These are phyloP conservation scores for Aureobasidium sp. DNA, from an alignment of 2,329 filamentous ascomycete genomes.

Conservation along the genomic window DNA sequence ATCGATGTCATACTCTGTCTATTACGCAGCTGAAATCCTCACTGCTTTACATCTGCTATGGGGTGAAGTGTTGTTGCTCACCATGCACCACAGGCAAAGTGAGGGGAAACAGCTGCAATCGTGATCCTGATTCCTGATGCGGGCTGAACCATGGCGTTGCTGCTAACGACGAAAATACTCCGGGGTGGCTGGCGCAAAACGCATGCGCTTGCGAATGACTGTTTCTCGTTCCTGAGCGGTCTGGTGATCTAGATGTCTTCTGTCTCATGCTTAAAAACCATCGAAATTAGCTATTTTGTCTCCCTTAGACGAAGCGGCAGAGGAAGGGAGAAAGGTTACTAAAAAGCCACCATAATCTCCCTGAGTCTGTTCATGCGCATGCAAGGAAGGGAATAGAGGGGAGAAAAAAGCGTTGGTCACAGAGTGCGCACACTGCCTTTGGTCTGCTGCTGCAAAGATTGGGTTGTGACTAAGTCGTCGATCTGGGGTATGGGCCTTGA, in stretches of 20 bases:
- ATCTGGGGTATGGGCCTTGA: constrained; percentile 4
- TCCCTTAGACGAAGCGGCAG: background rate
- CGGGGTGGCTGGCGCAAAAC: background rate
- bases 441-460: background rate
- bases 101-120: background rate
- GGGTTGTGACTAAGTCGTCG: background rate
- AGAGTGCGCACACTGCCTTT: background rate
- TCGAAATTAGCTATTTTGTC: too few relatives aligned
- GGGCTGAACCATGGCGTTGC: background rate
- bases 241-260: background rate
- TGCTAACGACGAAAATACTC: background rate
- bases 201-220: background rate
- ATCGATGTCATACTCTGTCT: background rate
- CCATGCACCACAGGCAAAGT: background rate
- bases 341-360: constrained; percentile 5
- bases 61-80: background rate
- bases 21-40: background rate
- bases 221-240: background rate
- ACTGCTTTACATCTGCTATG: too few relatives aligned
- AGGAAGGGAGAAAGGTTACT: background rate
- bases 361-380: background rate
- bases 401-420: background rate
- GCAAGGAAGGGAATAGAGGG: background rate
- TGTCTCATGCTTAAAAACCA: constrained; percentile 9
- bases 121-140: background rate